phyloP scores from a whole-genome alignment of 2,329 filamentous ascomycete species.

The Aurifilum marmelostoma region DNA sequence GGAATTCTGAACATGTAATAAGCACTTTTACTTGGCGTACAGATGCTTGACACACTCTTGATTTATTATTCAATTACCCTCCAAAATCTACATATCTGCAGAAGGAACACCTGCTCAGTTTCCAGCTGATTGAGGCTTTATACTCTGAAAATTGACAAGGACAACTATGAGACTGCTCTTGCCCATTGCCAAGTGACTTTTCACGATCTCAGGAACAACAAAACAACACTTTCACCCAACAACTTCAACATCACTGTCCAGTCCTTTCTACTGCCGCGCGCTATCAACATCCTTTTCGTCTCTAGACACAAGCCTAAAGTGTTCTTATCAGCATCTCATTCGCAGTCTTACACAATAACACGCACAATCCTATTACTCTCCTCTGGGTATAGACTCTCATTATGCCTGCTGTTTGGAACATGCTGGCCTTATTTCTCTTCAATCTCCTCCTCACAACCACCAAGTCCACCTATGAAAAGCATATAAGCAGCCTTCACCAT shows the following conservation, averaged over 20 bases:
- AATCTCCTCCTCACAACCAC: not conserved
- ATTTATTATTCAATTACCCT: not conserved
- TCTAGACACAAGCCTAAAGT: too few relatives aligned
- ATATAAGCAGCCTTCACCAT: not conserved
- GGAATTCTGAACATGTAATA: not conserved
- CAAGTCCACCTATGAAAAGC: not conserved
- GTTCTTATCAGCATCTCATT: too few relatives aligned
- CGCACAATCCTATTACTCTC: not conserved
- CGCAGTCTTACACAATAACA: too few relatives aligned
- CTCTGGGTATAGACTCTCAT: not conserved
- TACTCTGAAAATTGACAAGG: not conserved
- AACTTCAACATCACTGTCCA: not conserved
- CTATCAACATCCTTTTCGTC: not conserved
- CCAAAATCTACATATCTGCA: not conserved
- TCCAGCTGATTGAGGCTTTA: not conserved
- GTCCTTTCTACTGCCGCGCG: not conserved
- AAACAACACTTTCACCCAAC: not conserved
- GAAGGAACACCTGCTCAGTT: not conserved
- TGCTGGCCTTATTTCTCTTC: not conserved
- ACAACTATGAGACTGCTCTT: not conserved
- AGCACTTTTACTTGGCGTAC: not conserved
- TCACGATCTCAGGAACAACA: not conserved
- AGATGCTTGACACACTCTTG: not conserved
- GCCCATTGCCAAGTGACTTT: not conserved
- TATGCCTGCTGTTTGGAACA: not conserved